Base-by-base conservation (phyloP, 2,329 filamentous ascomycete genomes). In the Cyanodermella asteris region DNA sequence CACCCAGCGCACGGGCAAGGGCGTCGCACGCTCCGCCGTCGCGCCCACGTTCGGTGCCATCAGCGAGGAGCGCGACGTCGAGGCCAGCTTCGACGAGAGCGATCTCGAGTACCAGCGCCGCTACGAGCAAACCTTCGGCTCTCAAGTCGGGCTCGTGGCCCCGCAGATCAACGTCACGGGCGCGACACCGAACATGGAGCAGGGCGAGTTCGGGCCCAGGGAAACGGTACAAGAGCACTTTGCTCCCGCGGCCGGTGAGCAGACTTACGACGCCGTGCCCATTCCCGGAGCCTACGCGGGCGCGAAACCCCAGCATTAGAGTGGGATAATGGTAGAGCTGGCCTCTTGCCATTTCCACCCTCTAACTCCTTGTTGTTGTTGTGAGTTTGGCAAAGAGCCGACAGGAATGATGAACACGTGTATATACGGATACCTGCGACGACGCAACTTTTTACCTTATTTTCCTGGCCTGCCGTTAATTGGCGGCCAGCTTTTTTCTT, bases 261-360 rank as follows among this genome's bases (percentile, higher is more conserved):
- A 74, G 38, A 67, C 70, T 24, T 93, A 91, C 47, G 82, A 72
- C 8, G 56, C 72, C 13, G 84, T 93, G 16, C 78, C 82, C 1
- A 91, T 93, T 31, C 84, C 84, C 0, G 76, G 75, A 5, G 76
- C 81, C 1, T 93, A 93, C 43, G 55, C 61, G 5, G 54, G 49
- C 28, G 52, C 56, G 5, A n/a, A n/a, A n/a, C n/a, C n/a, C n/a
- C n/a, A n/a, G n/a, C n/a, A n/a, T n/a, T n/a, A n/a, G n/a, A n/a
- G n/a, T n/a, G n/a, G n/a, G n/a, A n/a, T n/a, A n/a, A n/a, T n/a
- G n/a, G n/a, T n/a, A n/a, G n/a, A n/a, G n/a, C n/a, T n/a, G n/a
- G n/a, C n/a, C n/a, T n/a, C n/a, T n/a, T n/a, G n/a, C n/a, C n/a
- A n/a, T n/a, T n/a, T n/a, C n/a, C n/a, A n/a, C n/a, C n/a, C n/a